Conservation (phyloP, 306 rosid species). For the Bauhinia variegata region DNA sequence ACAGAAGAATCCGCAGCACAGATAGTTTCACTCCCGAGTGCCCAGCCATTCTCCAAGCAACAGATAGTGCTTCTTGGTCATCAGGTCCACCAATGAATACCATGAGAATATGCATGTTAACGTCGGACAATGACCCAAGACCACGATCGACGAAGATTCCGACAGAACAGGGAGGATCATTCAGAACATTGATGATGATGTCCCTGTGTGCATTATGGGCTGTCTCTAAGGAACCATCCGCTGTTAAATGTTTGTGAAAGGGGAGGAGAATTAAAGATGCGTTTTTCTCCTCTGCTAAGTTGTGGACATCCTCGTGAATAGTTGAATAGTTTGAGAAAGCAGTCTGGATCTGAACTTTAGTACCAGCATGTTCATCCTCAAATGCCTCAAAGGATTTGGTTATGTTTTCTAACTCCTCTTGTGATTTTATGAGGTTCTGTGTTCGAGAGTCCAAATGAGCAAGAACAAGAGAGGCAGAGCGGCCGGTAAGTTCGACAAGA, state of each 20-base stretch:
- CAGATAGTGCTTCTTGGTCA: conserved; percentile 51
- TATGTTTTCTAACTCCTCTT: conserved; percentile 11
- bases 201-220: neutral
- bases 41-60: conserved; percentile 44
- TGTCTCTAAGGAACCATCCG: neutral
- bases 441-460: conserved; percentile 25
- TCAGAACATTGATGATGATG: neutral
- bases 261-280: conserved; percentile 11
- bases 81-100: conserved; percentile 39
- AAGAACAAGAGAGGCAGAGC: conserved; percentile 38
- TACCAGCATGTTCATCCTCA: neutral
- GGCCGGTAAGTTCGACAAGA: conserved; percentile 44
- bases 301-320: conserved; percentile 16
- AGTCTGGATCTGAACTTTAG: neutral
- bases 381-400: conserved; percentile 4
- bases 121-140: neutral
- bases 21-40: conserved; percentile 35
- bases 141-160: conserved; percentile 13
- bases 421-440: neutral
- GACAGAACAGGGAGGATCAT: conserved; percentile 15
- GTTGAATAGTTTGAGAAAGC: conserved; percentile 15
- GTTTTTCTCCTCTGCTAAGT: conserved; percentile 18
- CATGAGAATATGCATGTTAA: neutral
- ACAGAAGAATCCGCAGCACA: conserved; percentile 33
- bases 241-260: neutral